These are phyloP conservation scores for Trypanosoma cruzi DNA, from an alignment of 208 protist genomes.

Conservation along the genomic window DNA sequence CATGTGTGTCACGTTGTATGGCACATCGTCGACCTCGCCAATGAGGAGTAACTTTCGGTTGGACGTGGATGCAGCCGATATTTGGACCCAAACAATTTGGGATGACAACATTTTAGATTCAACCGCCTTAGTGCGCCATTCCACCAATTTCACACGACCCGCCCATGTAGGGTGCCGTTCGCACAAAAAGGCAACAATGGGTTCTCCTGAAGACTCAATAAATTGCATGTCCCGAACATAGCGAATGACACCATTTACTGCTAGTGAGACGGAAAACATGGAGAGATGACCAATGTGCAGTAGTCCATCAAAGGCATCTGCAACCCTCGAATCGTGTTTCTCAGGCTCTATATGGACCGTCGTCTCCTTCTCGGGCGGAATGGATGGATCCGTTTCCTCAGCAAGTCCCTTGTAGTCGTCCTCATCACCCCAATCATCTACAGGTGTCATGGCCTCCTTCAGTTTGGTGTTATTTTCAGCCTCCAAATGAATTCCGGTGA, in stretches of 20 bases:
- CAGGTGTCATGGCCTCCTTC: slow-evolving; percentile 20
- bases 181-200: slow-evolving; percentile 77
- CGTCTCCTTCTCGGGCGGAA: slow-evolving; percentile 4
- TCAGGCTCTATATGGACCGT: neutral
- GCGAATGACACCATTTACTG: slow-evolving; percentile 49
- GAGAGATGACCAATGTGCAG: slow-evolving; percentile 36
- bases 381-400: neutral
- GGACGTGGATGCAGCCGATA: slow-evolving; percentile 41
- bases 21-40: slow-evolving; percentile 79
- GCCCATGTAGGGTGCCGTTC: slow-evolving; percentile 83
- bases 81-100: slow-evolving; percentile 74
- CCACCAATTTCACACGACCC: slow-evolving; percentile 78
- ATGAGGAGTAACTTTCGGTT: slow-evolving; percentile 63
- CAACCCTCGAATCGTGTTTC: slow-evolving; percentile 9
- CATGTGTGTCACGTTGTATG: slow-evolving; percentile 84
- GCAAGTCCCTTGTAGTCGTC: slow-evolving; percentile 63
- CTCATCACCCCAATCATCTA: slow-evolving; percentile 83
- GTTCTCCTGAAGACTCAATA: slow-evolving; percentile 75
- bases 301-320: neutral
- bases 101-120: slow-evolving; percentile 82
- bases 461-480: slow-evolving; percentile 2
- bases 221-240: slow-evolving; percentile 91
- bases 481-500: slow-evolving; percentile 1
- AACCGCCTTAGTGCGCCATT: slow-evolving; percentile 79
- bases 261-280: slow-evolving; percentile 44